Conservation (phyloP, 805 yeast genomes). For the Yamadazyma sp. region DNA sequence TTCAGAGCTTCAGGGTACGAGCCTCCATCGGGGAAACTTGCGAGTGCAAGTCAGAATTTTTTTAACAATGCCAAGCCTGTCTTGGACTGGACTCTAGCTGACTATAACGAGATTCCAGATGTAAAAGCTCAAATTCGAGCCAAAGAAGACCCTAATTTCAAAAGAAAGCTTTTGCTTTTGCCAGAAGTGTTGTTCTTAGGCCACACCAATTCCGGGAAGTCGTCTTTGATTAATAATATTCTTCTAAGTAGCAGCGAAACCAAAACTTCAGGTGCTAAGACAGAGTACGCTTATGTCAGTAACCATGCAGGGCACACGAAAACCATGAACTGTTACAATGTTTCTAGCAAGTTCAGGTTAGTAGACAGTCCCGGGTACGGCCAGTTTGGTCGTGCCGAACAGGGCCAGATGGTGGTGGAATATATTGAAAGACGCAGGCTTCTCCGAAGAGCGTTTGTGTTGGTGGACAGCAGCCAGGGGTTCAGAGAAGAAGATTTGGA, state of each 20-base stretch:
- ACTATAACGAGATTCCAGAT: constrained; percentile 59
- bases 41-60: constrained; percentile 26
- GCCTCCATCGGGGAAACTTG: constrained; percentile 9
- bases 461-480: constrained; percentile 63
- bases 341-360: constrained; percentile 61
- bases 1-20: constrained; percentile 20
- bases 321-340: constrained; percentile 69
- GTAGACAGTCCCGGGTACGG: constrained; percentile 95
- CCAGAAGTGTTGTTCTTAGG: constrained; percentile 83
- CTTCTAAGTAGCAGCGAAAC: constrained; percentile 33
- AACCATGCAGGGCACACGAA: constrained; percentile 57
- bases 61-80: constrained; percentile 47
- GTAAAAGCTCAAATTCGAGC: constrained; percentile 29
- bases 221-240: constrained; percentile 67
- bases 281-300: constrained; percentile 37
- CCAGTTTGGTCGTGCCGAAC: constrained; percentile 56
- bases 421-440: constrained; percentile 57
- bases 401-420: constrained; percentile 67
- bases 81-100: constrained; percentile 61
- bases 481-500: constrained; percentile 54
- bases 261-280: constrained; percentile 19
- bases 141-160: constrained; percentile 8
- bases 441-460: constrained; percentile 57
- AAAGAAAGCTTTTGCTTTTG: constrained; percentile 23
- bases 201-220: constrained; percentile 84